A percentile compares a stretch with the other conserved stretches of the same genome.
phyloP scores from a whole-genome alignment of 345 rosid species.

The Chamaenerion angustifolium region DNA sequence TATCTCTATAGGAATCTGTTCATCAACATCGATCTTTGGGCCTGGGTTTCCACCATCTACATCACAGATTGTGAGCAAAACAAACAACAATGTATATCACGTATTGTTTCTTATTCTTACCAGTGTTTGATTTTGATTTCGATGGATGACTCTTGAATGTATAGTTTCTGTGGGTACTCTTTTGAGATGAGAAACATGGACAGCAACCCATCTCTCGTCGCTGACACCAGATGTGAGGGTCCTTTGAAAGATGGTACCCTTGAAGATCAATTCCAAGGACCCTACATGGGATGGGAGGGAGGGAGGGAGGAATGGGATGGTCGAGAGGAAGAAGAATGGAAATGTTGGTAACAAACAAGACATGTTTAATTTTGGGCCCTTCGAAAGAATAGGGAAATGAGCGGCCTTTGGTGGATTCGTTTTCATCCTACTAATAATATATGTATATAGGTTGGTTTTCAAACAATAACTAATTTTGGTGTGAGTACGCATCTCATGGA shows the following conservation, averaged over 20 bases:
- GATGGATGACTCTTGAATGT: background rate
- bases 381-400: too few relatives aligned
- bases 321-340: background rate
- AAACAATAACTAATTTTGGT: too few relatives aligned
- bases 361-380: too few relatives aligned
- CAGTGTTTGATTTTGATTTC: background rate
- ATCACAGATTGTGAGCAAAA: background rate
- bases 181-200: constrained; percentile 47
- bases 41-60: constrained; percentile 12
- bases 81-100: too few relatives aligned
- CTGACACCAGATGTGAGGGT: constrained; percentile 16
- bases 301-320: too few relatives aligned
- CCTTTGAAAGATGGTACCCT: constrained; percentile 18
- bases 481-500: too few relatives aligned
- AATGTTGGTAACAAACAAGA: too few relatives aligned
- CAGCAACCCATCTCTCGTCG: constrained; percentile 66
- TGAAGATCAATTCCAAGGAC: background rate
- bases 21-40: constrained; percentile 5
- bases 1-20: constrained; percentile 6
- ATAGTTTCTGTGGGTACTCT: constrained; percentile 7
- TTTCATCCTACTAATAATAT: too few relatives aligned
- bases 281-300: too few relatives aligned
- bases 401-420: too few relatives aligned
- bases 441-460: too few relatives aligned
- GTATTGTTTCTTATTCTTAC: too few relatives aligned